Evolutionary conservation across 2,329 filamentous ascomycete species (phyloP).

Genomic region (Aureobasidium uvarum): DNA sequence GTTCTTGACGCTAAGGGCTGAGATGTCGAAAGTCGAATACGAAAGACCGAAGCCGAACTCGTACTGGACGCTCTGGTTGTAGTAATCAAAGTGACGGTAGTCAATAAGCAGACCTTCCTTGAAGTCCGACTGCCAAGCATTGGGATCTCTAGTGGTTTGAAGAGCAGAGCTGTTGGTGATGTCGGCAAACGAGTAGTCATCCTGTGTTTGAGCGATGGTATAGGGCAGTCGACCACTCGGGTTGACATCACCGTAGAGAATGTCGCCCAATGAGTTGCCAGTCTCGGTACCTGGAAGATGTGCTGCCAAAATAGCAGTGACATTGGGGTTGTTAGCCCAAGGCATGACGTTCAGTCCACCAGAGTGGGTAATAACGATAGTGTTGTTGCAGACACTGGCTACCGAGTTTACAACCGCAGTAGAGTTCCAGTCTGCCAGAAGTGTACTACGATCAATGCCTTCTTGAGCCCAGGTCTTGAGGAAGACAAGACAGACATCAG

Average conservation of each 20-base stretch:
- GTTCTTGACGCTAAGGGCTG: constrained; percentile 53
- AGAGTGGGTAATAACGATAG: constrained; percentile 51
- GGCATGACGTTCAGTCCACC: constrained; percentile 46
- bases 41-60: constrained; percentile 42
- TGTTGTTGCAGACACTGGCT: constrained; percentile 51
- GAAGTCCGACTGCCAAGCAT: constrained; percentile 51
- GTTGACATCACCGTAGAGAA: constrained; percentile 43
- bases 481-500: constrained; percentile 57
- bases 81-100: constrained; percentile 53
- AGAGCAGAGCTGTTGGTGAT: constrained; percentile 42
- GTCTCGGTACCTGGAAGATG: constrained; percentile 46
- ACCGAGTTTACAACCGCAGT: constrained; percentile 47
- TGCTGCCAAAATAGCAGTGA: constrained; percentile 46
- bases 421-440: constrained; percentile 47
- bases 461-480: constrained; percentile 56
- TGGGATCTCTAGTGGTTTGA: constrained; percentile 37
- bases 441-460: constrained; percentile 44
- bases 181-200: constrained; percentile 38
- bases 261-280: constrained; percentile 43
- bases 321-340: constrained; percentile 44
- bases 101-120: constrained; percentile 55
- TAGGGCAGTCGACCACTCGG: constrained; percentile 40
- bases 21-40: constrained; percentile 39
- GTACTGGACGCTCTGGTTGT: constrained; percentile 37
- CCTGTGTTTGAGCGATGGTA: constrained; percentile 41